Percentiles rank a stretch among this genome's conserved stretches.
phyloP scores from a whole-genome alignment of 2,329 filamentous ascomycete species.

The Pseudogymnoascus sp. region DNA sequence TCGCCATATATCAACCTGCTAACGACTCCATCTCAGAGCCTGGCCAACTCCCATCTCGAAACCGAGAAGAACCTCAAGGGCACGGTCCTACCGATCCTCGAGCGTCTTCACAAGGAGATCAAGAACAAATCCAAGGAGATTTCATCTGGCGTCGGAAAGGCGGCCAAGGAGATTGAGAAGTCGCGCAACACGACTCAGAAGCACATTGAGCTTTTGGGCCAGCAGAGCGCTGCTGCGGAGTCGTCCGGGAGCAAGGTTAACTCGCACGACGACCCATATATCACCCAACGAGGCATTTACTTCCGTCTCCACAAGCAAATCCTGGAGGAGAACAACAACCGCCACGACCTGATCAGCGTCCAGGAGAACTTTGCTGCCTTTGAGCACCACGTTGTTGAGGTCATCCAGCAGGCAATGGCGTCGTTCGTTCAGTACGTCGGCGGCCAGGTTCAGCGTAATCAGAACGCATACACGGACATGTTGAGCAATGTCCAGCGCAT shows the following conservation, averaged over 20 bases:
- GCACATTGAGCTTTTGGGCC: conserved; percentile 87
- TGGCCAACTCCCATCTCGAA: conserved; percentile 82
- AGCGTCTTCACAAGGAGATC: conserved; percentile 88
- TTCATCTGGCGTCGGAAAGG: conserved; percentile 68
- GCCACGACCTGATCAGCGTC: conserved; percentile 82
- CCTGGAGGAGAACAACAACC: conserved; percentile 90
- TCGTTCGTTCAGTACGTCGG: conserved; percentile 75
- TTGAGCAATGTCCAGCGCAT: conserved; percentile 67
- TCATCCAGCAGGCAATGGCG: conserved; percentile 72
- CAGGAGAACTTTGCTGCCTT: conserved; percentile 85
- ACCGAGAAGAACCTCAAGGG: conserved; percentile 86
- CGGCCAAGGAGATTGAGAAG: conserved; percentile 86
- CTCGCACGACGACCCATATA: conserved; percentile 75
- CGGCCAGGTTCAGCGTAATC: conserved; percentile 72
- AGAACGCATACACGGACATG: conserved; percentile 76
- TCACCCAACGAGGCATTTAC: conserved; percentile 70
- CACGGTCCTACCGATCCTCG: conserved; percentile 77
- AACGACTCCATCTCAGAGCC: conserved; percentile 48
- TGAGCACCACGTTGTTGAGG: conserved; percentile 75
- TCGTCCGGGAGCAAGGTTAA: conserved; percentile 63
- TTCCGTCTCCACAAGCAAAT: conserved; percentile 86
- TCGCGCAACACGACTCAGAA: conserved; percentile 80
- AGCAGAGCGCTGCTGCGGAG: conserved; percentile 73
- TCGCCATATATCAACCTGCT: neutral
- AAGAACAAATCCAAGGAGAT: conserved; percentile 95